These are phyloP conservation scores for Aspergillus neotritici DNA, from an alignment of 2,329 filamentous ascomycete genomes.

Conservation along the genomic window DNA sequence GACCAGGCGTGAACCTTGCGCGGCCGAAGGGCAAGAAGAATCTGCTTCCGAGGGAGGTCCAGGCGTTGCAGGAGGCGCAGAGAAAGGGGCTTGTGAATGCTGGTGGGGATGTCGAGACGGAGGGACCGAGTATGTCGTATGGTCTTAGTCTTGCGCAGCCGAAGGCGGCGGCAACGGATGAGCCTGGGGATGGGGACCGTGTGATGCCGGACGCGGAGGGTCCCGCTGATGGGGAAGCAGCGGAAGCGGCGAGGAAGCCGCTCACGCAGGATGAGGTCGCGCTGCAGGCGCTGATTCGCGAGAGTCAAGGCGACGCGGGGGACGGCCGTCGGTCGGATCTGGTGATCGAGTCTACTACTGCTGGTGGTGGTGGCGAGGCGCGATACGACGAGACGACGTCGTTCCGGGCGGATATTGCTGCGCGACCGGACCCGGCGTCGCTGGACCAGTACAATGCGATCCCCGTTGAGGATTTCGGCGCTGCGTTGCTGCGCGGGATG, in stretches of 20 bases:
- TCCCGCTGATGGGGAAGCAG: neutral
- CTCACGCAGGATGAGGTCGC: slow-evolving; percentile 59
- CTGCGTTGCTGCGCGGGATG: slow-evolving; percentile 84
- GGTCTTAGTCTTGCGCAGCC: slow-evolving; percentile 49
- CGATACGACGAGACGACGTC: slow-evolving; percentile 48
- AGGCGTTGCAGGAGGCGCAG: slow-evolving; percentile 42
- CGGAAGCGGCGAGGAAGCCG: slow-evolving; percentile 22
- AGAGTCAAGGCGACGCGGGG: slow-evolving; percentile 40
- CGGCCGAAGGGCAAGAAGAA: slow-evolving; percentile 59
- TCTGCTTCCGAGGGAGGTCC: slow-evolving; percentile 53
- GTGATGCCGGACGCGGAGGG: slow-evolving; percentile 23
- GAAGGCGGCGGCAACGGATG: slow-evolving; percentile 12
- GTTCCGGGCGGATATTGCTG: slow-evolving; percentile 63
- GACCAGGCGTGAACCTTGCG: slow-evolving; percentile 36
- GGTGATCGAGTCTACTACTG: slow-evolving; percentile 45
- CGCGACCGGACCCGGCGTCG: slow-evolving; percentile 68
- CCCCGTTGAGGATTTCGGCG: slow-evolving; percentile 91
- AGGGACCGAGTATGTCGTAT: slow-evolving; percentile 48
- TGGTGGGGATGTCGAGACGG: slow-evolving; percentile 41
- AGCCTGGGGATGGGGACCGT: slow-evolving; percentile 23
- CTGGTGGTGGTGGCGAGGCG: slow-evolving; percentile 13
- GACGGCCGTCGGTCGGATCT: slow-evolving; percentile 40
- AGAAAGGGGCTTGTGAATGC: slow-evolving; percentile 24
- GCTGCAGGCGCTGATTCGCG: slow-evolving; percentile 61
- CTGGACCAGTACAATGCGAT: slow-evolving; percentile 81